Evolutionary conservation across 1,284 basidiomycete species (phyloP), one percentile per base, ranked within the genome.

Genomic region (Peniophora sp.): DNA sequence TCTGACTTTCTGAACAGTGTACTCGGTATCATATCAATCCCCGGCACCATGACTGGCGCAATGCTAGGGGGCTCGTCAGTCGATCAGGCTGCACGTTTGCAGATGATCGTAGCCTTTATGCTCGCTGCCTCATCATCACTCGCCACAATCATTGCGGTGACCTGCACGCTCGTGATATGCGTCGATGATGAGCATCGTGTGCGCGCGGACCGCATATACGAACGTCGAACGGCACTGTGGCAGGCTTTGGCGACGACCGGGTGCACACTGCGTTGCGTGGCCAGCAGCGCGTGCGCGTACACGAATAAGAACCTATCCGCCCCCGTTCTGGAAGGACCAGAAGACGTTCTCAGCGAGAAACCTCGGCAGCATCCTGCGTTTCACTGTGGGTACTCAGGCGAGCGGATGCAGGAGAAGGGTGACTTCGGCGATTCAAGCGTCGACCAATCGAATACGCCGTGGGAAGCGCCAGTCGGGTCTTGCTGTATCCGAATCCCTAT

Each of bases 31-130:
- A 91, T 92, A 52, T 67, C 79, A 11, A 85, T 84, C 50, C 84
- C 84, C 1, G 75, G 86, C 1, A 91, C 90, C 86, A 92, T 93
- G 89, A 91, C 88, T 0, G 90, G 91, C 58, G 89, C 90, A 1
- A 87, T 93, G 55, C 80, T 93, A 16, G 91, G 89, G 20, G 91
- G 90, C 0, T 80, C 87, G 27, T 83, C 83, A 25, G 88, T 93
- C 46, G 77, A 89, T 47, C 89, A 92, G 66, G 91, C 91, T 0
- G 88, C 88, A 1, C 80, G 83, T 48, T 68, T 93, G 11, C 91
- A 93, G 61, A 92, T 91, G 85, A 83, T 92, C 53, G 90, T 92
- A 69, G 89, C 92, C 81, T 92, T 93, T 67, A 89, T 92, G 85
- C 89, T 93, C 50, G 83, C 84, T 2, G 83, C 89, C 0, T 78